A percentile compares a stretch with the other conserved stretches of the same genome.
These are phyloP conservation scores for Globisporangium viniferum DNA, from an alignment of 352 stramenopile species.

Conservation along the genomic window DNA sequence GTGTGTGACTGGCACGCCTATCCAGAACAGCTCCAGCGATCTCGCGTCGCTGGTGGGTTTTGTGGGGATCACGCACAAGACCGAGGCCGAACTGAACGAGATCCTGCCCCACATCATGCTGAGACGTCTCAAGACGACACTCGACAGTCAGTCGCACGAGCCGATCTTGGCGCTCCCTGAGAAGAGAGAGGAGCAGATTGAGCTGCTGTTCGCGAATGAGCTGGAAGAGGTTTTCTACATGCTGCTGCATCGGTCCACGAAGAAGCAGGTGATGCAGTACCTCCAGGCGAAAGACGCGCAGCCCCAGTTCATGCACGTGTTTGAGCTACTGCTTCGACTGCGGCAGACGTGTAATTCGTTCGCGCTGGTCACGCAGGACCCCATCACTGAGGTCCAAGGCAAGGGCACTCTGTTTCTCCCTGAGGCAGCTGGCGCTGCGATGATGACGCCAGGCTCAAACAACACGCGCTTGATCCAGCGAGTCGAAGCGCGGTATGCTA, in stretches of 20 bases:
- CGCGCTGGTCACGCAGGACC: slow-evolving; percentile 56
- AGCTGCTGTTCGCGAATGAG: slow-evolving; percentile 63
- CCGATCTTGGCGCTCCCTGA: slow-evolving; percentile 57
- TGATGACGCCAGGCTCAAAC: slow-evolving; percentile 8
- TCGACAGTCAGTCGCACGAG: slow-evolving; percentile 42
- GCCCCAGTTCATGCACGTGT: slow-evolving; percentile 82
- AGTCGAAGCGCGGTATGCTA: slow-evolving; percentile 18
- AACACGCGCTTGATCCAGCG: slow-evolving; percentile 24
- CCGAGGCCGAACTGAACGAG: slow-evolving; percentile 61
- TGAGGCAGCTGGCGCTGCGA: slow-evolving; percentile 16
- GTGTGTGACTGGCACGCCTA: slow-evolving; percentile 89
- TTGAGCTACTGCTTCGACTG: slow-evolving; percentile 85
- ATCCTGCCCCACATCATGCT: slow-evolving; percentile 82
- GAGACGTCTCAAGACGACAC: slow-evolving; percentile 75
- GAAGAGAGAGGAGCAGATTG: slow-evolving; percentile 57
- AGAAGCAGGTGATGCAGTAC: slow-evolving; percentile 76
- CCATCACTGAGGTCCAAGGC: slow-evolving; percentile 34
- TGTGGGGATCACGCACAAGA: slow-evolving; percentile 63
- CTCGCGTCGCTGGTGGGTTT: slow-evolving; percentile 87
- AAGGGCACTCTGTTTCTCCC: slow-evolving; percentile 24
- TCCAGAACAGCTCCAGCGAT: slow-evolving; percentile 87
- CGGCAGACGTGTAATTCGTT: slow-evolving; percentile 81
- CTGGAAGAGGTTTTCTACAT: slow-evolving; percentile 77
- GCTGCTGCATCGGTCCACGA: slow-evolving; percentile 76
- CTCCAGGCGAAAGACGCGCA: slow-evolving; percentile 47